Evolutionary conservation across 345 rosid genomes (phyloP).

Genomic region (Durio zibethinus): DNA sequence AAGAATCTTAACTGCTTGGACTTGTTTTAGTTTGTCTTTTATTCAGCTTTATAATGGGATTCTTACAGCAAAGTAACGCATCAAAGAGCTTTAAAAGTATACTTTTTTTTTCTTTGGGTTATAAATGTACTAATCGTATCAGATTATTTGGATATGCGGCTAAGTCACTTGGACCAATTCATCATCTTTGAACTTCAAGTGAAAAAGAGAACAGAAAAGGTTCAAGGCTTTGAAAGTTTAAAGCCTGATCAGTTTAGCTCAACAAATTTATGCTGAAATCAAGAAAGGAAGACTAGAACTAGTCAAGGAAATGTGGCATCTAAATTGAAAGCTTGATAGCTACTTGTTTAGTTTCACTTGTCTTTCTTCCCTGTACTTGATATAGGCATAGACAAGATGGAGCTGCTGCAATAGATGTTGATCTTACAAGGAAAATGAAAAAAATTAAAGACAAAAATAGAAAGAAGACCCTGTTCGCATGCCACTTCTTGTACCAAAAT

Average conservation of each 20-base stretch:
- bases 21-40: conserved; percentile 1
- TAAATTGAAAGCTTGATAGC: background rate
- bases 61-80: background rate
- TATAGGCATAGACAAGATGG: background rate
- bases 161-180: background rate
- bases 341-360: background rate
- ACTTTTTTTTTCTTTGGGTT: background rate
- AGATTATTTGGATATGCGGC: background rate
- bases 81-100: background rate
- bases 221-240: background rate
- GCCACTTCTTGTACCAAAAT: background rate
- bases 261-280: background rate
- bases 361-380: background rate
- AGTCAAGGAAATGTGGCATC: background rate
- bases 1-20: conserved; percentile 4
- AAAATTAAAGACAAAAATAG: background rate
- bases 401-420: background rate
- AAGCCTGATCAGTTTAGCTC: background rate
- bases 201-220: background rate
- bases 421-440: background rate
- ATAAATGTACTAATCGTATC: background rate
- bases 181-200: background rate
- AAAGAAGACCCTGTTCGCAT: background rate
- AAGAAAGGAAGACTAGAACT: background rate
- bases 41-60: background rate